Evolutionary conservation across 2,329 filamentous ascomycete genomes (phyloP), one percentile per base, ranked within the genome.

Genomic region (Fusarium albosuccineum): DNA sequence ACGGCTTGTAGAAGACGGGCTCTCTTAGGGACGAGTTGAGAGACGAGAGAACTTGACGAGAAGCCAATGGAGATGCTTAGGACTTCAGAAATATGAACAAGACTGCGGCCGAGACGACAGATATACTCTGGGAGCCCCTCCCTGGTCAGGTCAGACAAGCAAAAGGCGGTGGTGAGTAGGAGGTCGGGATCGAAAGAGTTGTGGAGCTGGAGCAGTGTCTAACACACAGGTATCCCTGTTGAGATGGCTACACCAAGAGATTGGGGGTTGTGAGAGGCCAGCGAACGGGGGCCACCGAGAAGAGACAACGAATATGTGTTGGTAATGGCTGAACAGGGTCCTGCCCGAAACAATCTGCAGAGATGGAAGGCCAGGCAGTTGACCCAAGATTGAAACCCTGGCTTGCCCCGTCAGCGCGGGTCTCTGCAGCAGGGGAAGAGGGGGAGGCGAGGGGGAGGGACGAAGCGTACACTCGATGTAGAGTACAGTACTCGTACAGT

Each of bases 91-190:
- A 16, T 48, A 27, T 9, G 49, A 59, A 54, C 56, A 51, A 45
- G 54, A 64, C 40, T 56, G 64, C 57, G 59, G 30, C n/a, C 44
- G 57, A 53, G 42, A 50, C 46, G 49, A 44, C 70, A 68, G 67
- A 62, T 64, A 73, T 73, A 73, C 58, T 60, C 63, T 67, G 61
- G 53, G 56, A 49, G 37, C 50, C 44, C 62, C 63, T 61, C 59
- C 64, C 70, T 53, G 60, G 60, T 69, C 71, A 63, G 64, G 67
- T 70, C 70, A 68, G 64, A 62, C 57, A 68, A 56, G 59, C 55
- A 64, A 73, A 72, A 70, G 66, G 71, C 71, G 71, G 70, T 73
- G 67, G 65, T 73, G 57, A 61, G 58, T 57, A 70, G 46, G 59
- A 72, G 62, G 60, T 51, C 61, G 56, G 45, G 64, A 71, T 72